phyloP scores from a whole-genome alignment of 1,284 basidiomycete species.

The Ganoderma lingzhi region DNA sequence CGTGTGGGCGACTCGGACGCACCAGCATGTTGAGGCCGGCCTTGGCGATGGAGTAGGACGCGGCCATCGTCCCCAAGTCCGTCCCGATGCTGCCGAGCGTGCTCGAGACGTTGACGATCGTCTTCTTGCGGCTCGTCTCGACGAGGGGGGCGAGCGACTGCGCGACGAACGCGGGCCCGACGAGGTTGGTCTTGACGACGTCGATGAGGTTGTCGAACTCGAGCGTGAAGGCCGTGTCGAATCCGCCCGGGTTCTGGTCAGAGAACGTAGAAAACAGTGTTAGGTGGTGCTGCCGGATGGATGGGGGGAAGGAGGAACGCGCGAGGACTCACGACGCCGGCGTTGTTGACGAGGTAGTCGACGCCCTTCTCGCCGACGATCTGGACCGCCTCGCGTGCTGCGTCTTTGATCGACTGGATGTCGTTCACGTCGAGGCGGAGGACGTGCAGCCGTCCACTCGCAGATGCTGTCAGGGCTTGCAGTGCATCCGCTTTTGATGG shows the following conservation, averaged over 20 bases:
- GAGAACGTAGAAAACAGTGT: neutral
- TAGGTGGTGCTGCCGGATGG: no score
- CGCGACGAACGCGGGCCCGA: neutral
- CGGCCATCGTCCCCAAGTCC: slow-evolving; percentile 32
- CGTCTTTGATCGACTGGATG: slow-evolving; percentile 31
- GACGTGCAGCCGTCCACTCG: slow-evolving; percentile 42
- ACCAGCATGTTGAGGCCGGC: slow-evolving; percentile 43
- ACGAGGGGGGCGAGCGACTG: slow-evolving; percentile 33
- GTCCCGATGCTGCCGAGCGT: slow-evolving; percentile 42
- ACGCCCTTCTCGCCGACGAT: slow-evolving; percentile 43
- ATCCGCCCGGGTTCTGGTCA: neutral
- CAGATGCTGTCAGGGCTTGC: slow-evolving; percentile 32
- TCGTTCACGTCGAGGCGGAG: slow-evolving; percentile 44
- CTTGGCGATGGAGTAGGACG: slow-evolving; percentile 42
- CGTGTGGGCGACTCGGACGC: slow-evolving; percentile 25
- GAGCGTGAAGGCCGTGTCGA: neutral
- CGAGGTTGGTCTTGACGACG: neutral
- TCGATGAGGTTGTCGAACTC: neutral
- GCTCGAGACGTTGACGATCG: slow-evolving; percentile 46
- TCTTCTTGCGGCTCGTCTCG: slow-evolving; percentile 41
- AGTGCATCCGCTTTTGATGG: slow-evolving; percentile 42
- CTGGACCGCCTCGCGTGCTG: slow-evolving; percentile 27
- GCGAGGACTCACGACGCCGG: slow-evolving; percentile 43
- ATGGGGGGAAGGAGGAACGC: neutral
- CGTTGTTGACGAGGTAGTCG: slow-evolving; percentile 52